These are phyloP conservation scores for Pochonia chlamydosporia DNA, from an alignment of 2,329 filamentous ascomycete species.

Conservation along the genomic window DNA sequence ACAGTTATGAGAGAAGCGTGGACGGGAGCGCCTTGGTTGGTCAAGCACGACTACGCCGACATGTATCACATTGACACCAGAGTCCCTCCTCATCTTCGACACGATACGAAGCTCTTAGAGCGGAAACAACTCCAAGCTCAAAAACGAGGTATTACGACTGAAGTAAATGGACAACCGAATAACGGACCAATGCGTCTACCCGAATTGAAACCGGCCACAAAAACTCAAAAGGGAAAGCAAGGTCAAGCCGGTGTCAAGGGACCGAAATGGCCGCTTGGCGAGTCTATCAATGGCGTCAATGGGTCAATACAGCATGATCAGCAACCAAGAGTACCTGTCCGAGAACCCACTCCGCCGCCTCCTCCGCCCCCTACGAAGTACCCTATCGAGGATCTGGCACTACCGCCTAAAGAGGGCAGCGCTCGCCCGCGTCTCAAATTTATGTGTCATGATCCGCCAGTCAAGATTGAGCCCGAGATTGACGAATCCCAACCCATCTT, in stretches of 20 bases:
- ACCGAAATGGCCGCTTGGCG: conserved; percentile 29
- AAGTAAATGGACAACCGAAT: conserved; percentile 34
- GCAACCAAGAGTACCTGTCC: background rate
- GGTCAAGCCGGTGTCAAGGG: conserved; percentile 35
- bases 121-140: conserved; percentile 66
- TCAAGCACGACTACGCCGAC: conserved; percentile 78
- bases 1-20: conserved; percentile 87
- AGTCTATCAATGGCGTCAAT: conserved; percentile 32
- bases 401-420: conserved; percentile 60
- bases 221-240: conserved; percentile 59
- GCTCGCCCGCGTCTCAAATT: conserved; percentile 74
- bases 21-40: conserved; percentile 95
- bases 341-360: conserved; percentile 40
- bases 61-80: conserved; percentile 83
- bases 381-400: conserved; percentile 87
- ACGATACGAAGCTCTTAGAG: conserved; percentile 73
- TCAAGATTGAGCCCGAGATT: conserved; percentile 35
- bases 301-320: conserved; percentile 2
- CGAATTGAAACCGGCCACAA: conserved; percentile 67
- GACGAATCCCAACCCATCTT: conserved; percentile 10
- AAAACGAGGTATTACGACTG: conserved; percentile 50
- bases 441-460: conserved; percentile 60
- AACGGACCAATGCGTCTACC: conserved; percentile 55
- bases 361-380: conserved; percentile 81
- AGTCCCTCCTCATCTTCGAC: conserved; percentile 74